Base-by-base conservation (phyloP, 441 rosid genomes). In the Aquilaria agallochum region DNA sequence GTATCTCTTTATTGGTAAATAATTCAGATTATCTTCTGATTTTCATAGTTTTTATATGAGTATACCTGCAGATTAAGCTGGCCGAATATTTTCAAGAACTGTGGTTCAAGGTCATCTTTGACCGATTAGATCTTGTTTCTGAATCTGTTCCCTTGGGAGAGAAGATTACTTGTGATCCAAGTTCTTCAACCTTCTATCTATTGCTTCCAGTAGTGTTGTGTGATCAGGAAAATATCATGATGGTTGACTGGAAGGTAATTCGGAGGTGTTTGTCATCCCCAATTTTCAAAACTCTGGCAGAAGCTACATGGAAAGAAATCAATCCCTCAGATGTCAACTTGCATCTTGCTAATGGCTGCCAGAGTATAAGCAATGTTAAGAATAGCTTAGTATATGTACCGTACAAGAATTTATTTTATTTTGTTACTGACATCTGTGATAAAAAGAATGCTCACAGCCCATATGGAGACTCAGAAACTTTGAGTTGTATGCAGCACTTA, bases 191-290 rank as follows among this genome's bases (percentile, higher is more conserved):
- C 56, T 85, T 82, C 74, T 95, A 95, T 74, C 82, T 95, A 64
- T 79, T 95, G 77, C 97, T 95, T 73, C 99, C 99, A 9, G 68
- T 89, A 68, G 65, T 67, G 70, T 58, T 73, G 59, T 55, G 55
- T 55, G 75, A 70, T 63, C 45, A 56, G 55, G 80, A 59, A 74
- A 63, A 70, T 55, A 7, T 55, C 50, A 58, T 87, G 74, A 67
- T 49, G 30, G 80, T 92, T 30, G 96, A 95, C 67, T 88, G 99
- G 99, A 62, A 60, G 60, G 74, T 81, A 66, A 48, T 91, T 59
- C 72, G 75, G 63, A 82, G 81, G 72, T 95, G 97, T 74, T 78
- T 95, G 67, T 78, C 87, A 50, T 95, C 99, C 76, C 92, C 99
- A 69, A 62, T 92, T 60, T 92, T 91, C 57, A 53, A 75, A 65